Conservation (phyloP, 768 basidiomycete genomes). For the Phlegmacium glaucopus region DNA sequence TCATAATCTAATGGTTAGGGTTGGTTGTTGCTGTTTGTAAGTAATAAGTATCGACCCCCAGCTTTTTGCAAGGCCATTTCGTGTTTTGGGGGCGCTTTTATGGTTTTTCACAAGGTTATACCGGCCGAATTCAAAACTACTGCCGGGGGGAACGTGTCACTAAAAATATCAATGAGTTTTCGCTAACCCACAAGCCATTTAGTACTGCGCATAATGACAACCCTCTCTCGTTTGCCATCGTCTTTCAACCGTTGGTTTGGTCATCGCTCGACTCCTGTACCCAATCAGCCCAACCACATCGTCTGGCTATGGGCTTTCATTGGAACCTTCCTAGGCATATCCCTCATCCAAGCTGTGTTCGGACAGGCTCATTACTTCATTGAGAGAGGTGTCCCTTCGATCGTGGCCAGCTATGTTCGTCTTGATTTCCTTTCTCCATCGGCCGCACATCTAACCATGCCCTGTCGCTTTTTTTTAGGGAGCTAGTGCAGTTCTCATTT, state of each 20-base stretch:
- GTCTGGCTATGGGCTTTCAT: slow-evolving; percentile 53
- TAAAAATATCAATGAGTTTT: too few relatives aligned
- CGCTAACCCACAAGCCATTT: too few relatives aligned
- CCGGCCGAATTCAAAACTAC: too few relatives aligned
- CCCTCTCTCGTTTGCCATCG: slow-evolving; percentile 33
- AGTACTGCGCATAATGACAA: too few relatives aligned
- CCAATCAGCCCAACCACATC: slow-evolving; percentile 29
- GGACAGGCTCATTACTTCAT: slow-evolving; percentile 46
- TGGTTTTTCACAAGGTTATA: too few relatives aligned
- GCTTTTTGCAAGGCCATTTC: too few relatives aligned
- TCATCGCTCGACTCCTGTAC: slow-evolving; percentile 33
- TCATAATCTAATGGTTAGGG: too few relatives aligned
- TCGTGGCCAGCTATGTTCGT: slow-evolving; percentile 48
- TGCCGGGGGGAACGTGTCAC: too few relatives aligned
- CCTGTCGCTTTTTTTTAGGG: slow-evolving; percentile 35
- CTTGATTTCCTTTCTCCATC: background rate
- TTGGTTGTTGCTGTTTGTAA: too few relatives aligned
- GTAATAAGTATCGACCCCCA: too few relatives aligned
- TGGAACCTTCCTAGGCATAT: slow-evolving; percentile 47
- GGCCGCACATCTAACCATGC: background rate
- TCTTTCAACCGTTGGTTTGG: slow-evolving; percentile 43
- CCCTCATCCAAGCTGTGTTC: slow-evolving; percentile 48
- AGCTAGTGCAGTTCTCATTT: slow-evolving; percentile 52
- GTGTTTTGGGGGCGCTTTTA: too few relatives aligned
- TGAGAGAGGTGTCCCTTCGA: slow-evolving; percentile 39